Evolutionary conservation across 176 grass and related monocot genomes (phyloP).

Genomic region (Themeda triandra): DNA sequence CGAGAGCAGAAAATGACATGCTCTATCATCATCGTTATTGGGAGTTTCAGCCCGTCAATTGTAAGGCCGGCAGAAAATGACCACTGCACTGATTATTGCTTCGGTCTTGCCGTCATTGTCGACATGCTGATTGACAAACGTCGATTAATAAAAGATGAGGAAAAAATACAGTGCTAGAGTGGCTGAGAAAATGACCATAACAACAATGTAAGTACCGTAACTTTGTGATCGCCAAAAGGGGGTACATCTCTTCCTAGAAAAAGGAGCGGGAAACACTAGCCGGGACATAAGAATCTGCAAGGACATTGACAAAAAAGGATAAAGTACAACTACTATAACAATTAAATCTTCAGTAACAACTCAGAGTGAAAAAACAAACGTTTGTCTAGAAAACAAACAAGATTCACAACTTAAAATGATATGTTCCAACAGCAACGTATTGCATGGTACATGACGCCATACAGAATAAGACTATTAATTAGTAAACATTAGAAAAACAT

Average conservation of each 20-base stretch:
- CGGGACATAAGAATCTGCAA: slow-evolving; percentile 29
- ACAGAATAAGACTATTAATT: neutral
- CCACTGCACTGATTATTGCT: neutral
- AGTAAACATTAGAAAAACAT: neutral
- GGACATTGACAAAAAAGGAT: neutral
- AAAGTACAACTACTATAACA: neutral
- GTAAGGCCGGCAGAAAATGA: slow-evolving; percentile 24
- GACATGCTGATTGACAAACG: slow-evolving; percentile 3
- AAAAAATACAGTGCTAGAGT: neutral
- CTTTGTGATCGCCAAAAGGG: slow-evolving; percentile 6
- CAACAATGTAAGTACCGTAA: slow-evolving; percentile 15
- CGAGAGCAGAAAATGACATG: neutral
- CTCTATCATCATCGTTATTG: neutral
- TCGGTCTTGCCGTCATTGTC: neutral
- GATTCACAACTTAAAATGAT: slow-evolving; percentile 18
- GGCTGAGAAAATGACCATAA: slow-evolving; percentile 13
- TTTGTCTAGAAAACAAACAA: slow-evolving; percentile 18
- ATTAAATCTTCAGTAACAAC: slow-evolving; percentile 10
- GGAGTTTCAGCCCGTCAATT: neutral
- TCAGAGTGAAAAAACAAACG: slow-evolving; percentile 1
- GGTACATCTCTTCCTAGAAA: slow-evolving; percentile 14
- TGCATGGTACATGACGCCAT: neutral
- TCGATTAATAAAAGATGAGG: neutral
- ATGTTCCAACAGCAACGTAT: slow-evolving; percentile 17
- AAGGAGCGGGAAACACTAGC: slow-evolving; percentile 20